Percentiles rank a stretch among this genome's conserved stretches.
phyloP scores from a whole-genome alignment of 1,284 basidiomycete species.

The Leccinum pallidistipes region DNA sequence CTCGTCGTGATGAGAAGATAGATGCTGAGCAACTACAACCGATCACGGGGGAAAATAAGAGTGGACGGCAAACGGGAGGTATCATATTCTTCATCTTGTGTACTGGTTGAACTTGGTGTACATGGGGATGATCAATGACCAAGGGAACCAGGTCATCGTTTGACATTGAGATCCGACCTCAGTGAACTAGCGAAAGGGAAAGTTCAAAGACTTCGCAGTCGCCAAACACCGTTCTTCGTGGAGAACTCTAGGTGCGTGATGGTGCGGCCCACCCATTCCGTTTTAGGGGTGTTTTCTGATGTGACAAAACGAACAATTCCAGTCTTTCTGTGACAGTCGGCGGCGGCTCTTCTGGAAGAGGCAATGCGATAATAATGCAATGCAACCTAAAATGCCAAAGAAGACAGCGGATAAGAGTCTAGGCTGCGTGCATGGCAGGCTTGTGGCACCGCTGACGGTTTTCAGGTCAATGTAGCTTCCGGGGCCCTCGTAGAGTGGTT shows the following conservation, averaged over 20 bases:
- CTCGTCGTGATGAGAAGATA: neutral
- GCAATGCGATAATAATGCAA: neutral
- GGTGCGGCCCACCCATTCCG: neutral
- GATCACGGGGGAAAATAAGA: neutral
- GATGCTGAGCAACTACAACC: neutral
- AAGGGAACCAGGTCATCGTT: neutral
- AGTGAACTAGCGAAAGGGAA: neutral
- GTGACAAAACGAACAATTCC: neutral
- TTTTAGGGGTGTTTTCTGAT: neutral
- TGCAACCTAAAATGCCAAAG: neutral
- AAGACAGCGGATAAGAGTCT: neutral
- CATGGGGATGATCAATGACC: neutral
- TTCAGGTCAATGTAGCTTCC: neutral
- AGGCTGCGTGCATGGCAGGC: neutral
- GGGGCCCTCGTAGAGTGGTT: neutral
- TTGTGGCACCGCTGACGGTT: neutral
- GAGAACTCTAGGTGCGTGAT: neutral
- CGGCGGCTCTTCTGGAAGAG: neutral
- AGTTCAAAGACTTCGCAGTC: neutral
- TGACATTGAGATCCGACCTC: neutral
- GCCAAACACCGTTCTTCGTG: neutral
- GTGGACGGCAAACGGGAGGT: neutral
- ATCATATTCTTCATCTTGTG: neutral
- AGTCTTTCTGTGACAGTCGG: neutral
- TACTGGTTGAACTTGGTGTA: neutral